Evolutionary conservation across 2,329 filamentous ascomycete genomes (phyloP), one percentile per base, ranked within the genome.

Genomic region (Fusarium pilosicola): DNA sequence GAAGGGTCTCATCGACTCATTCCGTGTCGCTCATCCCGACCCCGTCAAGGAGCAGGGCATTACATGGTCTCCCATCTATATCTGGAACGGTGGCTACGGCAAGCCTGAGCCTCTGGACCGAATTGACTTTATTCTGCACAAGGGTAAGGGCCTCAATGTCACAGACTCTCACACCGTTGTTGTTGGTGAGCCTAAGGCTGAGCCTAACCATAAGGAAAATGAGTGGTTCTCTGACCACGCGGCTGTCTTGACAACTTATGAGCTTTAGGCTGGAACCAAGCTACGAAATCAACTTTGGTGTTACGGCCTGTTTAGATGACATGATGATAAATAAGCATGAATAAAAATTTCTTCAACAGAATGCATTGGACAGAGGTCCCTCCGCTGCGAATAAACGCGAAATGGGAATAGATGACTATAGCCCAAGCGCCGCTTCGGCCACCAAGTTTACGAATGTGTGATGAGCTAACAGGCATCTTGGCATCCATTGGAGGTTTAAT

Each of bases 91-190:
- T 1, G 77, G 76, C 15, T 68, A 77, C 2, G 54, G 76, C 2
- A 82, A 83, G 69, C 81, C 83, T 0, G 84, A 85, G 77, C 84
- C 84, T 0, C 74, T 81, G 52, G 84, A 85, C 62, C 71, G 84
- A 20, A 85, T 85, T 41, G 84, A 85, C 71, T 85, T 85, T 61
- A 79, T 85, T 28, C 84, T 84, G 41, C 79, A 84, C 75, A 82
- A 81, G 65, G 83, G 83, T 2, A 74, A 74, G 51, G 56, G 62
- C 1, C 66, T 85, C 7, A 76, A 75, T 38, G 78, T 81, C 1
- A 38, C 80, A 1, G 75, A 74, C n/a, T 83, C 83, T 1, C 68
- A 78, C 12, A 73, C 73, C 1, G 28, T 81, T 1, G 74, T 85
- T 2, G 78, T 81, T 1, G 84, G 84, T 6, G 72, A 78, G 3